Evolutionary conservation across 2,329 filamentous ascomycete genomes (phyloP), one percentile per base, ranked within the genome.

Genomic region (Penicillium rolfsii): DNA sequence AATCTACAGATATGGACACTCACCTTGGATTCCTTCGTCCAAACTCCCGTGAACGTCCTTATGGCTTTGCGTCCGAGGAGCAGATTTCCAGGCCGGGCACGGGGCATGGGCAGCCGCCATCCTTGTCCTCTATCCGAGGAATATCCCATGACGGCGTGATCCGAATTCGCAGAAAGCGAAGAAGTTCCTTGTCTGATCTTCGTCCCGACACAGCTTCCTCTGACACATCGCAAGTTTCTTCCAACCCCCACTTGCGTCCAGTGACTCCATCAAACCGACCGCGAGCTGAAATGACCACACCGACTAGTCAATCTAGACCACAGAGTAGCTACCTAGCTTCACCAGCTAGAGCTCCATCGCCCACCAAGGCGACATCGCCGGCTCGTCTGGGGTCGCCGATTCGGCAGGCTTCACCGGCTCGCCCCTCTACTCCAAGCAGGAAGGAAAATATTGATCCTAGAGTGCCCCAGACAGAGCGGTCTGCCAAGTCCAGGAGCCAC

Each of bases 101-200:
- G 59, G 76, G 77, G 19, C 79, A 85, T 48, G 81, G 81, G 65
- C 83, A 82, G 60, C 64, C 75, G 3, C 69, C 75, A 45, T 74
- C 75, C 11, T 72, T 86, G 36, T 80, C 79, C 22, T 84, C 83
- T 5, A 66, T 87, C 82, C 70, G 82, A 78, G 67, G 81, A 79
- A 80, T 80, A 74, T 78, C 81, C 72, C 64, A 69, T 65, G 71
- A 77, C 80, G 66, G 74, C 74, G 28, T 67, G 48, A 59, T 80
- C 74, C 64, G 75, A 76, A n/a, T 78, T 81, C 48, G 85, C 73
- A 93, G 89, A 79, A 97, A 96, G 80, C 85, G 94, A 58, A 88
- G 94, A 73, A 97, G 93, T 78, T 97, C 93, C 28, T 80, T 98
- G 45, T 97, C 93, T 4, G 94, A 98, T 74, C 82, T 98, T 52